phyloP scores from a whole-genome alignment of 2,329 filamentous ascomycete species.

The Coniochaeta prunicola region DNA sequence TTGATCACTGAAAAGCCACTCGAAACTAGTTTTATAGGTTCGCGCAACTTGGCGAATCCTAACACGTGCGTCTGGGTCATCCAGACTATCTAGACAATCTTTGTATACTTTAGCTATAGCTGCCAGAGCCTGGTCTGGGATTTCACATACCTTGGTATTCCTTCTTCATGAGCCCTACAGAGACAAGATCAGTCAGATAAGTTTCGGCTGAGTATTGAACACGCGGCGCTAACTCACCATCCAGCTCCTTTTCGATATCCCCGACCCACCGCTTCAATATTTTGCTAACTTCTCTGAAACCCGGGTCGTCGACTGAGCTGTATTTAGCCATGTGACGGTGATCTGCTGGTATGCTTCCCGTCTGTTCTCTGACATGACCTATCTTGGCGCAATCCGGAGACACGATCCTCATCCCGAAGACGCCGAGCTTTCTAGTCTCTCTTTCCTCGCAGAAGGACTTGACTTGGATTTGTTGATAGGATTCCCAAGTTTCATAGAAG shows the following conservation, averaged over 20 bases:
- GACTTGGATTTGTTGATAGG: background rate
- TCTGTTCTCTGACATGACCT: background rate
- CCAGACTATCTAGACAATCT: background rate
- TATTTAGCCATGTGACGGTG: conserved; percentile 1
- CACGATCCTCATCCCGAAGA: background rate
- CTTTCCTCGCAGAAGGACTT: conserved; percentile 1
- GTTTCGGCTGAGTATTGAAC: too few species aligned
- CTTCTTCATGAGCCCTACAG: background rate
- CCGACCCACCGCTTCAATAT: background rate
- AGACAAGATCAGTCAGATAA: too few species aligned
- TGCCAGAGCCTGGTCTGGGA: too few species aligned
- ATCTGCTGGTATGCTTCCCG: background rate
- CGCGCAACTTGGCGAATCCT: background rate
- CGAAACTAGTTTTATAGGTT: background rate
- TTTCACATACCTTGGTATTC: too few species aligned
- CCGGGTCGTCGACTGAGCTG: background rate
- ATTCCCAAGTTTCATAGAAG: background rate
- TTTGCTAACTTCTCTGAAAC: background rate
- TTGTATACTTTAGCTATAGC: background rate
- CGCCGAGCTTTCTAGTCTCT: background rate
- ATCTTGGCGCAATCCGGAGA: background rate
- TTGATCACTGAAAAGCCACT: background rate
- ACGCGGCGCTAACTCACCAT: background rate
- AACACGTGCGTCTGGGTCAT: background rate
- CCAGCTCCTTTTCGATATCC: conserved; percentile 1